phyloP scores from a whole-genome alignment of 106 monocot genomes.

The Dendrobium catenatum region DNA sequence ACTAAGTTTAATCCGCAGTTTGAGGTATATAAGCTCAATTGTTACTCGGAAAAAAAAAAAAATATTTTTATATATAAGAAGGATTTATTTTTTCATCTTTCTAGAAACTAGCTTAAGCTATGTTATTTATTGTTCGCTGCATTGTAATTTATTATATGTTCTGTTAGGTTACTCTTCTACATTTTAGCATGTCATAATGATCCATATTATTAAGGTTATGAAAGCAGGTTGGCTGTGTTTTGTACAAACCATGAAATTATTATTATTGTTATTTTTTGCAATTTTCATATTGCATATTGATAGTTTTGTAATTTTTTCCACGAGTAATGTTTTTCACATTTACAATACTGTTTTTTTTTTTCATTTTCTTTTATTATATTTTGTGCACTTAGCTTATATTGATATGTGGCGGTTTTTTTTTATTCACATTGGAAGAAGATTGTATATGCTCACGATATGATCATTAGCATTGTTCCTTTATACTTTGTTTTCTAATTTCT shows the following conservation, averaged over 20 bases:
- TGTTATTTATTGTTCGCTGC: neutral
- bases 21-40: neutral
- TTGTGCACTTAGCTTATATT: no score
- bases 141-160: neutral
- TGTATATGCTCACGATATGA: no score
- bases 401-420: no score
- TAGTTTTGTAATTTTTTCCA: neutral
- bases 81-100: neutral
- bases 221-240: neutral
- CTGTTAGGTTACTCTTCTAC: neutral
- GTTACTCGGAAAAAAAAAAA: neutral
- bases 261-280: neutral
- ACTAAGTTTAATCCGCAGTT: neutral
- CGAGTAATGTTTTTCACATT: neutral
- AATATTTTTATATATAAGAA: neutral
- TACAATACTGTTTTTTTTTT: no score
- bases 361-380: no score
- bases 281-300: neutral
- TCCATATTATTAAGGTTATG: neutral
- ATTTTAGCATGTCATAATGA: conserved; percentile 2
- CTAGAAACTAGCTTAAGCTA: neutral
- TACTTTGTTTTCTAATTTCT: no score
- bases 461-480: no score
- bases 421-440: no score
- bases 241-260: neutral